A percentile compares a stretch with the other conserved stretches of the same genome.
These are phyloP conservation scores for Glebionis coronaria DNA, from an alignment of 129 eudicot species.

Conservation along the genomic window DNA sequence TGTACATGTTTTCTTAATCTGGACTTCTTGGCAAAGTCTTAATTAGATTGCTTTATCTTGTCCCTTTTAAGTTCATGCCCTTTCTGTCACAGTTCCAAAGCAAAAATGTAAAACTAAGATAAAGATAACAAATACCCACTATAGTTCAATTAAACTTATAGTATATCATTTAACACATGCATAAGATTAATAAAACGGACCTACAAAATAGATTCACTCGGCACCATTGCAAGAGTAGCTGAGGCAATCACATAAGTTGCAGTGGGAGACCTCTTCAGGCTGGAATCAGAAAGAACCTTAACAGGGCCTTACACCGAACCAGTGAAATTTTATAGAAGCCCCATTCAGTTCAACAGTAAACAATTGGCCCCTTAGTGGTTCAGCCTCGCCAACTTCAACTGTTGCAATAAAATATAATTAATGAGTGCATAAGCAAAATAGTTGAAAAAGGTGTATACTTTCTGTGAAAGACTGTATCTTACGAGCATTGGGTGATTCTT, in stretches of 20 bases:
- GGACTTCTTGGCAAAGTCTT: conserved; percentile 96
- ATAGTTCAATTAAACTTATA: neutral
- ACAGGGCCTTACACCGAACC: conserved; percentile 29
- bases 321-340: conserved; percentile 43
- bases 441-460: neutral
- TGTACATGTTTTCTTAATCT: conserved; percentile 92
- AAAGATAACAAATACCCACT: conserved; percentile 1
- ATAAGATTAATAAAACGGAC: conserved; percentile 26
- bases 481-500: conserved; percentile 63
- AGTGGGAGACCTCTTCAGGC: conserved; percentile 50
- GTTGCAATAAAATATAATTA: neutral
- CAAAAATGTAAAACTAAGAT: conserved; percentile 2
- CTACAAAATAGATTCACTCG: conserved; percentile 65
- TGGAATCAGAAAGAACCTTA: conserved; percentile 34
- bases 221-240: conserved; percentile 34
- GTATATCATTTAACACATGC: neutral
- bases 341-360: conserved; percentile 33
- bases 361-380: conserved; percentile 32
- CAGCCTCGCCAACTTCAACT: conserved; percentile 46
- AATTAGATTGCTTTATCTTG: conserved; percentile 86
- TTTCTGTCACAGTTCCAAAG: conserved; percentile 39
- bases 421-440: neutral
- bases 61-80: conserved; percentile 87
- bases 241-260: conserved; percentile 37
- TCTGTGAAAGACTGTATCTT: conserved; percentile 20